Base-by-base conservation (phyloP, 2,329 filamentous ascomycete genomes). In the Sclerotinia spermophila region DNA sequence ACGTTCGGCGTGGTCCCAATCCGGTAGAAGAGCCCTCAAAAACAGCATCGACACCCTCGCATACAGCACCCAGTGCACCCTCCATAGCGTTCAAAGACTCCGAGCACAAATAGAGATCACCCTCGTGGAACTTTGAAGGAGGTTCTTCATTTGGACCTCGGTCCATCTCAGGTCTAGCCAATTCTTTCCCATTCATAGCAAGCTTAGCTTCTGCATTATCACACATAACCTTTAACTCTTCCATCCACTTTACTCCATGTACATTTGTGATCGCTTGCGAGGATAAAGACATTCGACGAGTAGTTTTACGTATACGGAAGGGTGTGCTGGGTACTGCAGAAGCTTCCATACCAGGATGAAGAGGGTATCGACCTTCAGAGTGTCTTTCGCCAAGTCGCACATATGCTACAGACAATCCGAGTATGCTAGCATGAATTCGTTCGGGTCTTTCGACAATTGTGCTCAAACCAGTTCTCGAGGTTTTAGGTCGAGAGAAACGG, bases 361-460 rank as follows among this genome's bases (percentile, higher is more conserved):
- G 87, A 8, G 92, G 86, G 79, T 90, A 86, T 55, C 82, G 83
- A 38, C 91, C 93, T 42, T 90, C 92, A 24, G 86, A 85, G 81
- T 97, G 90, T 42, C 94, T 86, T 68, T 90, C 92, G 27, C 94
- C 95, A 8, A 98, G 85, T n/a, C 93, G 89, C 53, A 98, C 92
- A 79, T 98, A 98, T 0, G 96, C 96, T 19, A 91, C 86, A 0
- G 94, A 91, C 8, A 97, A 85, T 3, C 96, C 96, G 65, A 97
- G 79, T 0, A 95, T 87, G 72, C 89, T 89, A 6, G 96, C 96
- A 75, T 92, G 92, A 74, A 99, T 89, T 71, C 96, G 86, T 82
- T 99, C 96, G 0, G 96, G 96, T 17, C 96, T 87, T 82, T 99
- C 96, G 64, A 99, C 94, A 74, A 99, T 97, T 70, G 90, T 92